phyloP scores from a whole-genome alignment of 345 rosid genomes.

The Pugionium dolabratum region DNA sequence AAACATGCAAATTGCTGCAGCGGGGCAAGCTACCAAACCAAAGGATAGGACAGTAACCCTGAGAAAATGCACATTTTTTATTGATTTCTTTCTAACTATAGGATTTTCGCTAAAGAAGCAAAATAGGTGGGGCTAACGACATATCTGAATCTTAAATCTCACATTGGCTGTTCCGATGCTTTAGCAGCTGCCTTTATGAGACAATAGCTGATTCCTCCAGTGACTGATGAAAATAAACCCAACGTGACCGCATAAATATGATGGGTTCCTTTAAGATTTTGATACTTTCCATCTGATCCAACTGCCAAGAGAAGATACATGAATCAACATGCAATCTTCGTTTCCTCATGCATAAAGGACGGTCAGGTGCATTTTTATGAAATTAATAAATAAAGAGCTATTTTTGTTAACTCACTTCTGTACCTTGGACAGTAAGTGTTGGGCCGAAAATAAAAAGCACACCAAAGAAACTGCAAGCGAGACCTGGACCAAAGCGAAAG shows the following conservation, averaged over 20 bases:
- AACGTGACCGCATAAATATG: slow-evolving; percentile 54
- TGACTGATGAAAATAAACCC: slow-evolving; percentile 72
- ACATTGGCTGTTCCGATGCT: slow-evolving; percentile 89
- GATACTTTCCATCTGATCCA: slow-evolving; percentile 38
- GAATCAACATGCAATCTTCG: neutral
- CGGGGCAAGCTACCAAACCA: slow-evolving; percentile 72
- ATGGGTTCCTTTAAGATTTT: slow-evolving; percentile 41
- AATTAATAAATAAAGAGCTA: slow-evolving; percentile 35
- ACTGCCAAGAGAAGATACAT: slow-evolving; percentile 24
- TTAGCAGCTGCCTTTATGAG: slow-evolving; percentile 77
- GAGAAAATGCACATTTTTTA: slow-evolving; percentile 37
- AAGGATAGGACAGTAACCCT: slow-evolving; percentile 79
- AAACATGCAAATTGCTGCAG: slow-evolving; percentile 65
- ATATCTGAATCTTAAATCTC: slow-evolving; percentile 44
- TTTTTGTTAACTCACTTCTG: slow-evolving; percentile 75
- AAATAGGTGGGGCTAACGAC: neutral
- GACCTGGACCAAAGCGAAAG: slow-evolving; percentile 56
- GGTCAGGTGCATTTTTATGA: neutral
- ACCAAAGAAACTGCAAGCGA: slow-evolving; percentile 90
- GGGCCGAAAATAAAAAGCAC: slow-evolving; percentile 75
- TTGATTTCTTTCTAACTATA: neutral
- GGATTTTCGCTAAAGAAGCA: slow-evolving; percentile 6
- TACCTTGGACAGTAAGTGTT: slow-evolving; percentile 81
- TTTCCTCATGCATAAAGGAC: slow-evolving; percentile 4
- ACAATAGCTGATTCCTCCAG: slow-evolving; percentile 85